Conservation (phyloP, 2,329 filamentous ascomycete genomes). For the Trichoderma endophyticum region DNA sequence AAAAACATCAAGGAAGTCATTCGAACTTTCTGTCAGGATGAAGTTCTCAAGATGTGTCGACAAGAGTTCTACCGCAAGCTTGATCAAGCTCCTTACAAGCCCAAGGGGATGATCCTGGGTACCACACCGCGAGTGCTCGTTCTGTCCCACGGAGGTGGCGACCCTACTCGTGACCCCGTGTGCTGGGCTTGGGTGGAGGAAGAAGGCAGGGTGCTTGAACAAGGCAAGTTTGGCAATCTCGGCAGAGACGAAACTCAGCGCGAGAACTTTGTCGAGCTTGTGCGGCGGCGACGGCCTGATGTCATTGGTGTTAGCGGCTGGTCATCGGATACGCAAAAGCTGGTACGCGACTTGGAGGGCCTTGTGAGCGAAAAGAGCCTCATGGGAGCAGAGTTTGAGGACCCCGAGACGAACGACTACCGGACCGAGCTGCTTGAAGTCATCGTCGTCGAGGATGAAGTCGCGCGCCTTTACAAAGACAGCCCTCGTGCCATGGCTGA, state of each 20-base stretch:
- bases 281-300: slow-evolving; percentile 79
- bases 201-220: slow-evolving; percentile 82
- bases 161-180: slow-evolving; percentile 70
- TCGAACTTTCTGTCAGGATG: slow-evolving; percentile 89
- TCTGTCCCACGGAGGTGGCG: slow-evolving; percentile 80
- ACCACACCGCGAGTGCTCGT: slow-evolving; percentile 84
- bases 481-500: slow-evolving; percentile 76
- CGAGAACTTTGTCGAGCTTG: slow-evolving; percentile 71
- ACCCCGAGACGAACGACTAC: slow-evolving; percentile 71
- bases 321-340: slow-evolving; percentile 78
- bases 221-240: slow-evolving; percentile 82
- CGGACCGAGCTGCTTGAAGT: slow-evolving; percentile 80
- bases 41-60: slow-evolving; percentile 81
- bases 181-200: slow-evolving; percentile 94
- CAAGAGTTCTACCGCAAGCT: slow-evolving; percentile 86
- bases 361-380: slow-evolving; percentile 76
- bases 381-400: slow-evolving; percentile 76
- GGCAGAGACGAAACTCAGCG: slow-evolving; percentile 64
- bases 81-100: slow-evolving; percentile 94
- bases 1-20: slow-evolving; percentile 94
- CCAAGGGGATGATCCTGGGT: slow-evolving; percentile 85
- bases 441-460: slow-evolving; percentile 91
- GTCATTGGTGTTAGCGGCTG: slow-evolving; percentile 88
- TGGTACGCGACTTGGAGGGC: slow-evolving; percentile 76
- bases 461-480: slow-evolving; percentile 92